These are phyloP conservation scores for Penicillium sclerotiorum DNA, from an alignment of 2,329 filamentous ascomycete genomes.

Conservation along the genomic window DNA sequence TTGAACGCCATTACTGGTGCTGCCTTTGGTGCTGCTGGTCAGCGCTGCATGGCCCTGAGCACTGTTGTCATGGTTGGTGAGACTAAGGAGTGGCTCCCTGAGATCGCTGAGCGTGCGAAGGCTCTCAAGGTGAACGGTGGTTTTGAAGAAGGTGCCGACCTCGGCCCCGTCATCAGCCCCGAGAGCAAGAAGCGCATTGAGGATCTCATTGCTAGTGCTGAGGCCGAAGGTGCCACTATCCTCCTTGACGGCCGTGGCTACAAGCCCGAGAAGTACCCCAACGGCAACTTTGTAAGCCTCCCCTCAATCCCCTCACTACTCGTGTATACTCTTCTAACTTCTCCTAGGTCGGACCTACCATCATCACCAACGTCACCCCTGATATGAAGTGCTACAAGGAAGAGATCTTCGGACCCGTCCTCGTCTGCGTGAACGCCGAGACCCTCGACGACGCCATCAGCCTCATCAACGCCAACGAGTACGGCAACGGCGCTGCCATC, in stretches of 20 bases:
- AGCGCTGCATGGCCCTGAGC: constrained; percentile 70
- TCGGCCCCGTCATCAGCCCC: constrained; percentile 67
- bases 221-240: constrained; percentile 66
- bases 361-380: constrained; percentile 66
- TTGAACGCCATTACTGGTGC: constrained; percentile 68
- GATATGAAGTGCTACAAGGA: constrained; percentile 69
- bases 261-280: constrained; percentile 65
- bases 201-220: constrained; percentile 61
- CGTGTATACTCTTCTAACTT: background rate
- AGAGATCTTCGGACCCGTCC: constrained; percentile 69
- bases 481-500: constrained; percentile 68
- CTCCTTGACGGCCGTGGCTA: constrained; percentile 63
- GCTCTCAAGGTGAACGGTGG: constrained; percentile 62
- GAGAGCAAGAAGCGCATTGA: constrained; percentile 67
- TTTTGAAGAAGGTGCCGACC: constrained; percentile 64
- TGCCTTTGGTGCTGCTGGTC: constrained; percentile 69
- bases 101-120: constrained; percentile 65
- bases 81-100: constrained; percentile 66
- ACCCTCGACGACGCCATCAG: constrained; percentile 65
- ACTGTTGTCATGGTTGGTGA: constrained; percentile 67
- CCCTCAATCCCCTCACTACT: background rate
- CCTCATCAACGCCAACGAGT: constrained; percentile 67
- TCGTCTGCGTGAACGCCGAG: constrained; percentile 62
- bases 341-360: constrained; percentile 61
- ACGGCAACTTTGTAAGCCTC: constrained; percentile 65